Conservation (phyloP, 371 early-diverging fungal species). For the Smittium mucronatum region DNA sequence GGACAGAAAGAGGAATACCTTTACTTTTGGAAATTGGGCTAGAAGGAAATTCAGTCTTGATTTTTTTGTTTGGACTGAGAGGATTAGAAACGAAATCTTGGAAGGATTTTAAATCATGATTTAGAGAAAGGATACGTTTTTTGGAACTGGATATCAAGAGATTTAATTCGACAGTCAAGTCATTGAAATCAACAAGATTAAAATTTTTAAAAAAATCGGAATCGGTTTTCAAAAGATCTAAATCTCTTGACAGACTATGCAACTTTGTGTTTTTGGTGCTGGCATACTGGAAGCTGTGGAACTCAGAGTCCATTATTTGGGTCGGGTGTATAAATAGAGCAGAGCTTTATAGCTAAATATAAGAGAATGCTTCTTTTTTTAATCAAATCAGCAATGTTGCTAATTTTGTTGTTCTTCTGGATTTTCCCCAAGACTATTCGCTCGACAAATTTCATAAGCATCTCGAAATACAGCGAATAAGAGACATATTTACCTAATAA, state of each 20-base stretch:
- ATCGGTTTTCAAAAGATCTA: background rate
- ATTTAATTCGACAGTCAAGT: background rate
- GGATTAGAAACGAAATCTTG: background rate
- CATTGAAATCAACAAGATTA: background rate
- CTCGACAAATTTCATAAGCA: too few species aligned
- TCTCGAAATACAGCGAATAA: too few species aligned
- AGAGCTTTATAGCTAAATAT: too few species aligned
- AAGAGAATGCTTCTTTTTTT: too few species aligned
- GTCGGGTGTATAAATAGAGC: too few species aligned
- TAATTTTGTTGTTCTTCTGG: too few species aligned
- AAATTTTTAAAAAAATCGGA: background rate
- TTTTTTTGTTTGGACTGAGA: background rate
- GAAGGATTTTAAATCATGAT: background rate
- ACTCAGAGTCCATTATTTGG: too few species aligned
- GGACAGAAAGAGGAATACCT: too few species aligned
- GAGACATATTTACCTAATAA: too few species aligned
- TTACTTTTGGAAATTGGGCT: background rate
- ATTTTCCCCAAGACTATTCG: too few species aligned
- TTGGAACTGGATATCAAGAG: background rate
- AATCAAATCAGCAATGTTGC: too few species aligned
- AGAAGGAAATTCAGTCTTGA: background rate
- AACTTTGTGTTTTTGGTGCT: background rate
- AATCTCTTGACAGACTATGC: background rate
- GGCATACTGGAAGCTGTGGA: too few species aligned
- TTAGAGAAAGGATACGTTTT: background rate